These are phyloP conservation scores for Grosmannia serpens DNA, from an alignment of 2,329 filamentous ascomycete genomes.

Conservation along the genomic window DNA sequence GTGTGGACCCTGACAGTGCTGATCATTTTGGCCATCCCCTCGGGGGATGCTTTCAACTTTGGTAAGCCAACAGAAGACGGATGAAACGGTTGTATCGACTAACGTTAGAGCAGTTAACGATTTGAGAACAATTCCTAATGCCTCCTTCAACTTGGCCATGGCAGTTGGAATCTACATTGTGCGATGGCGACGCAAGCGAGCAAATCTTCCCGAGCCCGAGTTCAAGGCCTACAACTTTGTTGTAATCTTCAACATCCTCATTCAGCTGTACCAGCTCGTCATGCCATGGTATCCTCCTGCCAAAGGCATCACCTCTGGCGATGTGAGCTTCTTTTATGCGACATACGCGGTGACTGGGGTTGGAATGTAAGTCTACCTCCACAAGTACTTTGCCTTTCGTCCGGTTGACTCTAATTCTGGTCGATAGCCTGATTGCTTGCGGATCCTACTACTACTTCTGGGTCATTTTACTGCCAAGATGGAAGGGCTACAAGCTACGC, in stretches of 20 bases:
- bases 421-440: conserved; percentile 24
- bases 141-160: conserved; percentile 46
- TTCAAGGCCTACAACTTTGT: conserved; percentile 49
- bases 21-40: conserved; percentile 49
- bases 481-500: conserved; percentile 32
- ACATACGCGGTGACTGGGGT: conserved; percentile 58
- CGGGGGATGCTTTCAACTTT: conserved; percentile 54
- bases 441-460: conserved; percentile 37
- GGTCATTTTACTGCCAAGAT: conserved; percentile 31
- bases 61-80: conserved; percentile 19
- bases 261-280: conserved; percentile 51
- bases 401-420: not conserved
- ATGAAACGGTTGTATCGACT: not conserved
- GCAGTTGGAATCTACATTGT: conserved; percentile 46
- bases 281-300: conserved; percentile 64
- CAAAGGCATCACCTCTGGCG: conserved; percentile 45
- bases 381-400: not conserved
- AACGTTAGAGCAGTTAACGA: conserved; percentile 38
- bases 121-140: conserved; percentile 43
- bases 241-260: conserved; percentile 45
- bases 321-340: conserved; percentile 63
- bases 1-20: conserved; percentile 44
- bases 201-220: conserved; percentile 33
- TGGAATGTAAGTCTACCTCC: conserved; percentile 39
- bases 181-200: conserved; percentile 38